Evolutionary conservation across 1,284 basidiomycete species (phyloP), one percentile per base, ranked within the genome.

Genomic region (Termitomyces sp.): DNA sequence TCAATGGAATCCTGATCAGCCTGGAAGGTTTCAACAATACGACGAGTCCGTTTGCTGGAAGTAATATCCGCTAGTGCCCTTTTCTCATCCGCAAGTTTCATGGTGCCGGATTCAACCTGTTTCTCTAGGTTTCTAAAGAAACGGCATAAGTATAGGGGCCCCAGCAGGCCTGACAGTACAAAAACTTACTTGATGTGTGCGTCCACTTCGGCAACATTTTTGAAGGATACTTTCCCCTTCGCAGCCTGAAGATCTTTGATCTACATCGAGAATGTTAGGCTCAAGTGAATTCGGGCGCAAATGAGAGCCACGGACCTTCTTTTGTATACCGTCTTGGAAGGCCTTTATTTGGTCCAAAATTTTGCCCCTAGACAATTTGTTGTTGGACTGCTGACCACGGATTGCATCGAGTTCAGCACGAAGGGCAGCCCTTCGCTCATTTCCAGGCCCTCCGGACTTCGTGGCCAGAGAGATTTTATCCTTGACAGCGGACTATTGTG

Each of bases 11-110:
- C 81, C 65, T 94, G 87, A 48, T 90, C 82, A 1, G 83, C 72
- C 66, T 93, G 85, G 77, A 96, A 92, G 46, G 79, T 76, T 69
- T 94, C 90, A 51, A 95, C 84, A 13, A 73, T 70, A 68, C 80
- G 86, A 55, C 90, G 85, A 53, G 75, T 79, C 40, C 91, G 88
- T 65, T 81, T 89, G 61, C 80, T 75, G 47, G 80, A 78, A 59
- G 78, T 81, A 63, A 99, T 97, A 66, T 99, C 96, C 63, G 84
- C 81, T 19, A 99, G 79, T 5, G 95, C 92, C 61, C 92, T 88
- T 74, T 98, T 98, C 75, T 99, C 97, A 54, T 98, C 96, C 38
- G 90, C 94, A 54, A 99, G 81, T 71, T 94, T 98, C 82, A 99
- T 81, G 60, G 69, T 84, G 21, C 96, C 97, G 8, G 91, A 90